Evolutionary conservation across 148 eudicot genomes (phyloP).

Genomic region (Rhododendron mucronatum): DNA sequence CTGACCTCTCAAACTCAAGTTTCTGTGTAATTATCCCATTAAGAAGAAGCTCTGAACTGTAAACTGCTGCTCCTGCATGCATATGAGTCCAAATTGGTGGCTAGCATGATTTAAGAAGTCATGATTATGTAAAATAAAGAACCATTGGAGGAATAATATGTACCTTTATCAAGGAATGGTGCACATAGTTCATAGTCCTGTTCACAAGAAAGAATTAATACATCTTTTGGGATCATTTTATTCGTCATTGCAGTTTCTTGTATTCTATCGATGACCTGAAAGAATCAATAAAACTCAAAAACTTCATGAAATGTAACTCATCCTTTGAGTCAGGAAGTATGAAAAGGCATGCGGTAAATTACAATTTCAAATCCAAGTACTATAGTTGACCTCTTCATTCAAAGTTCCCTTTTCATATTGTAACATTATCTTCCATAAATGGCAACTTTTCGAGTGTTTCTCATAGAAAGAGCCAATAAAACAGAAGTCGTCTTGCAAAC

Average conservation of each 20-base stretch:
- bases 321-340: background rate
- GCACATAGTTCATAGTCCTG: constrained; percentile 50
- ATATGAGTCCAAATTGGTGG: background rate
- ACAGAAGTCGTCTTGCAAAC: background rate
- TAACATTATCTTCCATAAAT: background rate
- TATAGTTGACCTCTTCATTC: too few species aligned
- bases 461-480: background rate
- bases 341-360: background rate
- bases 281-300: constrained; percentile 11
- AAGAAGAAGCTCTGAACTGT: constrained; percentile 60
- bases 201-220: constrained; percentile 56
- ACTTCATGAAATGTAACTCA: background rate
- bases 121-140: background rate
- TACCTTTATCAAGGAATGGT: constrained; percentile 54
- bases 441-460: background rate
- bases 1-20: constrained; percentile 61
- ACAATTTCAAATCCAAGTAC: background rate
- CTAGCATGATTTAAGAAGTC: background rate
- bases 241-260: constrained; percentile 12
- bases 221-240: constrained; percentile 22
- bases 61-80: constrained; percentile 46
- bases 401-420: too few species aligned
- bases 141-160: constrained; percentile 5
- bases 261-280: constrained; percentile 33
- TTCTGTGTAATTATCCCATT: constrained; percentile 67